A percentile compares a stretch with the other conserved stretches of the same genome.
Conservation (phyloP, 345 rosid genomes). For the Rubroshorea leprosula region DNA sequence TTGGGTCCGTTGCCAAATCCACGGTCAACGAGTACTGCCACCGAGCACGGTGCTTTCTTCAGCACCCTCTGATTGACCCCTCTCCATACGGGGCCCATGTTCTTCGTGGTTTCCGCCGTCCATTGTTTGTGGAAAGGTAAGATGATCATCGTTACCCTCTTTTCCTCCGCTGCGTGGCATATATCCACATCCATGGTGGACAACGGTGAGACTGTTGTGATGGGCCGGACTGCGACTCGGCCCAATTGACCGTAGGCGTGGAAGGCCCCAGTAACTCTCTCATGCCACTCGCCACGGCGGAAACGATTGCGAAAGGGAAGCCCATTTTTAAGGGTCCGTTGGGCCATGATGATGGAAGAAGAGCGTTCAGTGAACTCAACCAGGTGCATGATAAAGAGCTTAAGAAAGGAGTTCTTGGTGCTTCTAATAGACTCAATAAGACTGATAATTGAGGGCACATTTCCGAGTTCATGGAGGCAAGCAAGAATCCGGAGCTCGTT, state of each 20-base stretch:
- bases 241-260: constrained; percentile 71
- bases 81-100: constrained; percentile 76
- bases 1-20: constrained; percentile 52
- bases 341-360: constrained; percentile 73
- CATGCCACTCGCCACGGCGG: constrained; percentile 50
- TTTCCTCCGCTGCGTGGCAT: constrained; percentile 68
- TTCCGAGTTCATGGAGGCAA: constrained; percentile 61
- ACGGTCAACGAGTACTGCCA: constrained; percentile 73
- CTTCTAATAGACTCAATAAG: constrained; percentile 61
- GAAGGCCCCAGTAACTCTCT: constrained; percentile 49
- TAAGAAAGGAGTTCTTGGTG: constrained; percentile 50
- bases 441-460: constrained; percentile 55
- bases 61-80: constrained; percentile 64
- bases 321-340: constrained; percentile 55
- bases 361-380: constrained; percentile 77
- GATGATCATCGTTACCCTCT: constrained; percentile 54
- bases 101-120: constrained; percentile 52
- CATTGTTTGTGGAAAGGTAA: constrained; percentile 73
- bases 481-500: constrained; percentile 60
- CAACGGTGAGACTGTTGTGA: constrained; percentile 52
- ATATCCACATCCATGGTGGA: constrained; percentile 76
- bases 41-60: constrained; percentile 67
- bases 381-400: constrained; percentile 70
- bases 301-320: constrained; percentile 57
- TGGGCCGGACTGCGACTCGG: constrained; percentile 54